Percentiles rank a stretch among this genome's conserved stretches.
phyloP scores from a whole-genome alignment of 2,329 filamentous ascomycete genomes.

The Apiospora koreana region DNA sequence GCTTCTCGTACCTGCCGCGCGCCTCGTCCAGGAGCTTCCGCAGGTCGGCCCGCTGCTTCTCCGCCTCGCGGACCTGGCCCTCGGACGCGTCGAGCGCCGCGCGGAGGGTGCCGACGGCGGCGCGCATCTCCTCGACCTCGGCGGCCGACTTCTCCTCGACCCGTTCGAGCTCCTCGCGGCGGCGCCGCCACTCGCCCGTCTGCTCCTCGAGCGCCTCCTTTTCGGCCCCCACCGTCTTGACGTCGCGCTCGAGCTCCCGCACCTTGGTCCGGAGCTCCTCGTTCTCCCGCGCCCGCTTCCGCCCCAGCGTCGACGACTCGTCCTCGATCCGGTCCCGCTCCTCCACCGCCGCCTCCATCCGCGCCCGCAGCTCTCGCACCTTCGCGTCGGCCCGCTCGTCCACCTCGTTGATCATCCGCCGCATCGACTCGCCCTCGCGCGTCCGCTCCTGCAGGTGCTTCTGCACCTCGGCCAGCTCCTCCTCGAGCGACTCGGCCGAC shows the following conservation, averaged over 20 bases:
- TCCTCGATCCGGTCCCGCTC: constrained; percentile 93
- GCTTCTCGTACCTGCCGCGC: constrained; percentile 74
- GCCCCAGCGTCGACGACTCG: constrained; percentile 76
- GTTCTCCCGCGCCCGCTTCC: constrained; percentile 76
- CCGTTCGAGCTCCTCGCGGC: constrained; percentile 75
- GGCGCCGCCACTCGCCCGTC: constrained; percentile 72
- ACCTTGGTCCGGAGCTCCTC: constrained; percentile 82
- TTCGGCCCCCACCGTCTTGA: constrained; percentile 71
- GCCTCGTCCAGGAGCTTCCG: constrained; percentile 77
- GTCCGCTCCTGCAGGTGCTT: constrained; percentile 84
- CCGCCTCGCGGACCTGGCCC: constrained; percentile 77
- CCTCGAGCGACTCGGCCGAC: constrained; percentile 82
- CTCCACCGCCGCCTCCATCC: constrained; percentile 88
- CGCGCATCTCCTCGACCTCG: constrained; percentile 74
- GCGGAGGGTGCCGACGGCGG: constrained; percentile 76
- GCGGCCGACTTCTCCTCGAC: constrained; percentile 67
- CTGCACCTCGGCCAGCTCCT: constrained; percentile 88
- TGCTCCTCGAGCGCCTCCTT: constrained; percentile 75
- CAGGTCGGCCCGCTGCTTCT: constrained; percentile 78
- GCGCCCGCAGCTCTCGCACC: constrained; percentile 83
- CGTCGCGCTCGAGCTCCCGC: constrained; percentile 77
- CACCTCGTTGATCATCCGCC: constrained; percentile 81
- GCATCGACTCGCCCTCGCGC: constrained; percentile 93
- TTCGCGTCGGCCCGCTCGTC: constrained; percentile 80
- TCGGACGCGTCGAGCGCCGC: constrained; percentile 86